Percentiles rank a stretch among this genome's conserved stretches.
Evolutionary conservation across 2,329 filamentous ascomycete genomes (phyloP).

Genomic region (Botrytis cinerea): DNA sequence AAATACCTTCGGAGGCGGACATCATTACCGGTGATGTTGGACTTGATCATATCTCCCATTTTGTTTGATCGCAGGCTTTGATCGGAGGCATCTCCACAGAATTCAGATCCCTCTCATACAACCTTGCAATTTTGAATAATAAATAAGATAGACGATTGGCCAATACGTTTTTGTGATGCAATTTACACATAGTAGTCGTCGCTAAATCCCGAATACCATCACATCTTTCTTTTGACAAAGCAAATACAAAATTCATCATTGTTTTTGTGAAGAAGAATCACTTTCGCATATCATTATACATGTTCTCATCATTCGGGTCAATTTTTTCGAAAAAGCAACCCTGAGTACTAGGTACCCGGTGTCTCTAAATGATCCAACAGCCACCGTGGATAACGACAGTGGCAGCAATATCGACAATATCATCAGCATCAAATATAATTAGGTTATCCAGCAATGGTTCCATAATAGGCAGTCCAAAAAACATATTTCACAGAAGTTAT

Average conservation of each 20-base stretch:
- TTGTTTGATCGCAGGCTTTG: background rate
- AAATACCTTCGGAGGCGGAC: conserved; percentile 3
- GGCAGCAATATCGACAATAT: background rate
- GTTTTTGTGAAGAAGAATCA: background rate
- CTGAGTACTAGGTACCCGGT: background rate
- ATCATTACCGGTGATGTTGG: background rate
- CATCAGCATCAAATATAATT: background rate
- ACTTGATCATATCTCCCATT: background rate
- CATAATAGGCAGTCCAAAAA: no score
- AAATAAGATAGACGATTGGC: background rate
- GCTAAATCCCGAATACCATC: background rate
- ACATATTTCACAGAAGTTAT: background rate
- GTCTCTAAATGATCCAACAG: background rate
- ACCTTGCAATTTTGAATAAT: background rate
- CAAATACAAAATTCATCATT: background rate
- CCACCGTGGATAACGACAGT: background rate
- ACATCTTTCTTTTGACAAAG: background rate
- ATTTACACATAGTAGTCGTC: background rate
- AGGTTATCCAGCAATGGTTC: background rate
- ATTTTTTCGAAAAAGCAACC: background rate
- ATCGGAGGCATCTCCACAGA: conserved; percentile 10
- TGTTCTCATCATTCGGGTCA: background rate
- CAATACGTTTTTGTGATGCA: background rate
- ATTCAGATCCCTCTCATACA: background rate
- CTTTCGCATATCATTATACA: background rate